phyloP scores from a whole-genome alignment of 345 rosid species.

The Eucalyptus cloeziana region DNA sequence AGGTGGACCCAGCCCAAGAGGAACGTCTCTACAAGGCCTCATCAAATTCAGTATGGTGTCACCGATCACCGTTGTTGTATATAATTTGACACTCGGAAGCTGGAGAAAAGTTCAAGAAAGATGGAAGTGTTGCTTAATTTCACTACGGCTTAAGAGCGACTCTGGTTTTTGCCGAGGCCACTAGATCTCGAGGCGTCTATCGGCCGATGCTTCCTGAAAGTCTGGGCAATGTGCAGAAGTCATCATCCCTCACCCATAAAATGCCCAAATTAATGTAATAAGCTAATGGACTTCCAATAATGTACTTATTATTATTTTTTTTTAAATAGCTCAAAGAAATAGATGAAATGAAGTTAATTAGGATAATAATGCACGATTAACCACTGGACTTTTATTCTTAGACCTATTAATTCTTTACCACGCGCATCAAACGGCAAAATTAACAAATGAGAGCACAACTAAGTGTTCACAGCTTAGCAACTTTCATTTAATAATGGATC shows the following conservation, averaged over 20 bases:
- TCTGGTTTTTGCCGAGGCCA: neutral
- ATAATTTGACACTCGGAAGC: neutral
- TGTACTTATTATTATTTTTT: too few relatives aligned
- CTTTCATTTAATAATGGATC: neutral
- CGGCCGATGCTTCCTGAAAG: neutral
- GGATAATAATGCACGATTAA: fast-evolving
- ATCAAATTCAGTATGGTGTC: neutral
- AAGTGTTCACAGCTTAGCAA: neutral
- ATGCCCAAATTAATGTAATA: fast-evolving
- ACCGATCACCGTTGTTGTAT: too few relatives aligned
- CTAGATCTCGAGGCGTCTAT: neutral
- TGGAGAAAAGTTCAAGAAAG: neutral
- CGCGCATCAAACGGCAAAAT: fast-evolving
- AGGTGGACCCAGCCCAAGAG: neutral
- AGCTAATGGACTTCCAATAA: too few relatives aligned
- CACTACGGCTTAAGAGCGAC: neutral
- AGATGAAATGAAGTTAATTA: too few relatives aligned
- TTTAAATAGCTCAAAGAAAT: too few relatives aligned
- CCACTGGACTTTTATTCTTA: fast-evolving
- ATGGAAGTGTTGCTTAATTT: neutral
- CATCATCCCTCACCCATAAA: neutral
- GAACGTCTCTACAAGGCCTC: too few relatives aligned
- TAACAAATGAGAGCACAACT: neutral
- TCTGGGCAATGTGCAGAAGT: neutral
- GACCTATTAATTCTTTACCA: too few relatives aligned